Percentiles rank a stretch among this genome's conserved stretches.
Conservation (phyloP, 371 early-diverging fungal genomes). For the Saksenaea vasiformis region DNA sequence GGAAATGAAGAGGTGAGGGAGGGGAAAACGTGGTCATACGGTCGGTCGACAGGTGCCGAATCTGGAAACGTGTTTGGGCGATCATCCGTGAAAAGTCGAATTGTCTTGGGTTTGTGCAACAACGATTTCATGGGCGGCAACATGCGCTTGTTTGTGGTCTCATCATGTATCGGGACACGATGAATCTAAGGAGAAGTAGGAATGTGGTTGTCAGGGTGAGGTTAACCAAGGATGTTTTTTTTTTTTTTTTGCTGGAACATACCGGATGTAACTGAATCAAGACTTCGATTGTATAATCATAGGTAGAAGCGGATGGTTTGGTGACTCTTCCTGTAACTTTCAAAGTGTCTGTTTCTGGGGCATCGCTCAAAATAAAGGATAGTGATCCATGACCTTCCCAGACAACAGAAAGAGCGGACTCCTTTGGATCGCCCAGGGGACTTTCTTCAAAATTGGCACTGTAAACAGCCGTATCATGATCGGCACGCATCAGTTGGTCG, state of each 20-base stretch:
- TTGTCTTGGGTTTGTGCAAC: neutral
- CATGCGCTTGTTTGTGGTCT: neutral
- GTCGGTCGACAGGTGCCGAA: neutral
- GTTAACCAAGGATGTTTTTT: neutral
- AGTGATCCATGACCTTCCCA: slow-evolving; percentile 42
- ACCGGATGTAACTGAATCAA: slow-evolving; percentile 38
- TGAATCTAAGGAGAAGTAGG: slow-evolving; percentile 7
- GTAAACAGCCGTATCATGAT: slow-evolving; percentile 32
- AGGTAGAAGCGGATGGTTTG: neutral
- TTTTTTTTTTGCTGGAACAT: neutral
- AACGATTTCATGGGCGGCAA: slow-evolving; percentile 3
- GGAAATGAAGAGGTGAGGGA: slow-evolving; percentile 13
- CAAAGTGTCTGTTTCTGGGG: slow-evolving; percentile 1
- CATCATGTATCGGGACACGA: neutral
- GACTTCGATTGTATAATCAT: slow-evolving; percentile 29
- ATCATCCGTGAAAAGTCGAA: neutral
- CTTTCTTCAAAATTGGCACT: slow-evolving; percentile 43
- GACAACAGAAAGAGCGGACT: slow-evolving; percentile 26
- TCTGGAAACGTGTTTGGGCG: slow-evolving; percentile 1
- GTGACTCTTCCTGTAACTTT: neutral
- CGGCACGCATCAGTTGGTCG: slow-evolving; percentile 35
- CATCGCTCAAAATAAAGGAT: slow-evolving; percentile 23
- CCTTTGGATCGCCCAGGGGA: slow-evolving; percentile 27
- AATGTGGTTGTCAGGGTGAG: neutral
- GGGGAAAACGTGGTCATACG: slow-evolving; percentile 10